Percentiles rank a stretch among this genome's conserved stretches.
These are phyloP conservation scores for Quercus phellos DNA, from an alignment of 331 rosid genomes.

Conservation along the genomic window DNA sequence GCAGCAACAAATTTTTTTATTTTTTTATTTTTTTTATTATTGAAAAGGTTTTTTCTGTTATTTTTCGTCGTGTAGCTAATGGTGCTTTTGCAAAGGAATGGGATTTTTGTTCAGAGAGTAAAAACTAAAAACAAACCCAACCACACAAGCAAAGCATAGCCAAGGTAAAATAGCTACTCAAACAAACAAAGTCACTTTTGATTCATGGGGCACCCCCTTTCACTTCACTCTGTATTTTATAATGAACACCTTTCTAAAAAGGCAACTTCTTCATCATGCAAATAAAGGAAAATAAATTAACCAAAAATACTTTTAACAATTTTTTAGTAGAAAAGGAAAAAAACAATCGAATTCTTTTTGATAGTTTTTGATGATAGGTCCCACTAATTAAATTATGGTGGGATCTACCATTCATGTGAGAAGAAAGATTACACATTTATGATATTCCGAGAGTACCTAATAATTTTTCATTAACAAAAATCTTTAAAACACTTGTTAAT, in stretches of 20 bases:
- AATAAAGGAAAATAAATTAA: not conserved
- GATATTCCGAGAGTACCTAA: too few relatives aligned
- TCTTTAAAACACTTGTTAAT: too few relatives aligned
- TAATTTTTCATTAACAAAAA: too few relatives aligned
- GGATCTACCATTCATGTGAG: too few relatives aligned
- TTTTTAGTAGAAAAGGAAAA: too few relatives aligned
- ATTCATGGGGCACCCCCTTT: slow-evolving; percentile 1
- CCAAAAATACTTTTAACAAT: too few relatives aligned
- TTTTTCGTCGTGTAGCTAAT: slow-evolving; percentile 24
- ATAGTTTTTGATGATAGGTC: too few relatives aligned
- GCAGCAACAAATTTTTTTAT: not conserved
- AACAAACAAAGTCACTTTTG: not conserved
- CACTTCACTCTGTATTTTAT: not conserved
- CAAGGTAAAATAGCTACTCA: not conserved
- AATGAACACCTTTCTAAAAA: too few relatives aligned
- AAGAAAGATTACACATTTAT: too few relatives aligned
- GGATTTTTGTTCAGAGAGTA: not conserved
- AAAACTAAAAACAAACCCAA: slow-evolving; percentile 22
- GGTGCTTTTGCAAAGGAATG: slow-evolving; percentile 13
- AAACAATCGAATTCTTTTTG: too few relatives aligned
- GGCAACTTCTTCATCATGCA: not conserved
- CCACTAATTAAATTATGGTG: too few relatives aligned
- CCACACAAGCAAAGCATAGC: slow-evolving; percentile 41
- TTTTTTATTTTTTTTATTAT: not conserved
- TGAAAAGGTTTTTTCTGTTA: slow-evolving; percentile 13